These are phyloP conservation scores for Oenanthe javanica DNA, from an alignment of 140 eudicot genomes.

Conservation along the genomic window DNA sequence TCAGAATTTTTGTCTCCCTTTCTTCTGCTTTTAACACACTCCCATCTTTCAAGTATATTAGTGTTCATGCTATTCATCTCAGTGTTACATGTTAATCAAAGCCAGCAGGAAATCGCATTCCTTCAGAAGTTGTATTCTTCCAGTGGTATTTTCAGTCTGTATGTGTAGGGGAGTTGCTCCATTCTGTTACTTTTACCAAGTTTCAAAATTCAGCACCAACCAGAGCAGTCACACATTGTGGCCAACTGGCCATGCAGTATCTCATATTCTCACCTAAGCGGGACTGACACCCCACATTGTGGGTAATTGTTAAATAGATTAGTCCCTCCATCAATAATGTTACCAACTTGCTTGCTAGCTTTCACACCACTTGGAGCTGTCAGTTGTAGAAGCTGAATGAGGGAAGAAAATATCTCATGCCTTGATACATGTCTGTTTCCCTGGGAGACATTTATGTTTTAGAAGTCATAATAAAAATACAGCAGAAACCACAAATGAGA, in stretches of 20 bases:
- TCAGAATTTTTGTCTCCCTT: neutral
- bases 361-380: constrained; percentile 24
- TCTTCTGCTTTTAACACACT: neutral
- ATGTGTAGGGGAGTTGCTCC: neutral
- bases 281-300: constrained; percentile 32
- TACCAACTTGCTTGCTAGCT: constrained; percentile 17
- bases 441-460: constrained; percentile 29
- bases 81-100: neutral
- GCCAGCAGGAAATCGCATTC: neutral
- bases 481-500: neutral
- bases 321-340: constrained; percentile 29
- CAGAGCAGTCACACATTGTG: neutral
- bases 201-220: constrained; percentile 8
- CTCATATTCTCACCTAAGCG: constrained; percentile 45
- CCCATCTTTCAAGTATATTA: neutral
- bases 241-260: constrained; percentile 24
- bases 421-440: constrained; percentile 60
- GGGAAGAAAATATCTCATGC: constrained; percentile 73
- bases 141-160: neutral
- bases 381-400: constrained; percentile 70
- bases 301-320: constrained; percentile 37
- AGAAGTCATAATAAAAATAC: neutral
- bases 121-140: constrained; percentile 3
- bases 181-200: neutral
- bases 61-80: neutral